These are phyloP conservation scores for Bigelowiella natans DNA, from an alignment of 78 protist genomes.

Conservation along the genomic window DNA sequence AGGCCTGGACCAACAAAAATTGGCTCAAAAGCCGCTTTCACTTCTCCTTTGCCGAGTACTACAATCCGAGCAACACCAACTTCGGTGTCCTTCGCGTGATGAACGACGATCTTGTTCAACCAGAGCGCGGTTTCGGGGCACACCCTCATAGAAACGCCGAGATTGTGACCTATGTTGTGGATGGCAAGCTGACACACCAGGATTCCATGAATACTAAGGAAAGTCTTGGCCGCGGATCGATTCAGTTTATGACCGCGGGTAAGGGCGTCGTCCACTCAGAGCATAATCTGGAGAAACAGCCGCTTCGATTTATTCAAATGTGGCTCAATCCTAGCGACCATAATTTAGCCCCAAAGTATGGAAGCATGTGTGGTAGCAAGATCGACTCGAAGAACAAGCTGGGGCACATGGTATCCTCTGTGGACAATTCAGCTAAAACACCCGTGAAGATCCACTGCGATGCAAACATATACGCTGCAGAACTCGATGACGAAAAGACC, in stretches of 20 bases:
- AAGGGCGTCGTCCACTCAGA: slow-evolving; percentile 54
- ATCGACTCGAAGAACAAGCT: neutral
- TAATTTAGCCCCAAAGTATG: slow-evolving; percentile 33
- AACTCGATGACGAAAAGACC: neutral
- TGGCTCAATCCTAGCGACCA: slow-evolving; percentile 40
- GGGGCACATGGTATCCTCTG: slow-evolving; percentile 11
- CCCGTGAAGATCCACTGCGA: slow-evolving; percentile 20
- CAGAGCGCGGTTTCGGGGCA: slow-evolving; percentile 35
- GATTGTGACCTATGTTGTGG: slow-evolving; percentile 45
- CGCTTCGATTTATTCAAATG: slow-evolving; percentile 52
- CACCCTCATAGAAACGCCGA: slow-evolving; percentile 57
- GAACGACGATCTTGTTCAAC: slow-evolving; percentile 54
- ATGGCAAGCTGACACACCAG: slow-evolving; percentile 52
- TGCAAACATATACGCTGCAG: neutral
- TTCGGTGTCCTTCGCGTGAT: slow-evolving; percentile 51
- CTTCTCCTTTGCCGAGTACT: slow-evolving; percentile 49
- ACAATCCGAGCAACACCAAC: neutral
- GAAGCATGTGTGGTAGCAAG: neutral
- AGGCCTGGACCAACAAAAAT: slow-evolving; percentile 29
- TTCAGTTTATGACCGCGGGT: slow-evolving; percentile 56
- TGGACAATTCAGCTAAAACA: neutral
- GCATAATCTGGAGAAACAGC: neutral
- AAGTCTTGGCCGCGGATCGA: slow-evolving; percentile 48
- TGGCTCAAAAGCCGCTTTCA: slow-evolving; percentile 50
- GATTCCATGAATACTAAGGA: slow-evolving; percentile 44